Percentiles rank a stretch among this genome's conserved stretches.
Evolutionary conservation across 2,329 filamentous ascomycete genomes (phyloP).

Genomic region (Colletotrichum sp.): DNA sequence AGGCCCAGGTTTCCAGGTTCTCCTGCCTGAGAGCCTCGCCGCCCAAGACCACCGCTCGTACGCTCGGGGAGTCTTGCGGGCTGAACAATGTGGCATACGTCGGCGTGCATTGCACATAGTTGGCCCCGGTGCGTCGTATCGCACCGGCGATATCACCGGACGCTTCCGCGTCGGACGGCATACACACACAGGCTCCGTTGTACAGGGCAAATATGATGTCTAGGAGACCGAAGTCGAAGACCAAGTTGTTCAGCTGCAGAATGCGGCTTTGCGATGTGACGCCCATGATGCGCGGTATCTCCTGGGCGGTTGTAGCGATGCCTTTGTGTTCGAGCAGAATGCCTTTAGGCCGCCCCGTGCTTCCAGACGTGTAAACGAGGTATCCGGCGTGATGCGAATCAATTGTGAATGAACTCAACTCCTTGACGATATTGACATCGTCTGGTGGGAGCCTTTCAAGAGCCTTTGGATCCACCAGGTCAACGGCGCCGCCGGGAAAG

Average conservation of each 20-base stretch:
- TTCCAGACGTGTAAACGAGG: neutral
- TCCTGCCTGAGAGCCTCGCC: neutral
- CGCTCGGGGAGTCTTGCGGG: neutral
- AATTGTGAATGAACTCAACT: neutral
- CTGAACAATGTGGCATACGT: neutral
- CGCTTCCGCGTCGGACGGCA: neutral
- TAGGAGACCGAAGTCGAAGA: neutral
- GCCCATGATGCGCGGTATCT: neutral
- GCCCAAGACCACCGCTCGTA: accelerated
- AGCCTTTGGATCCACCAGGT: neutral
- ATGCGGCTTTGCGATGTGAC: neutral
- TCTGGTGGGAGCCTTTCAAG: accelerated
- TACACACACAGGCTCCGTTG: neutral
- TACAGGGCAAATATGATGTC: neutral
- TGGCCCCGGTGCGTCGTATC: neutral
- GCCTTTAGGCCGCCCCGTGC: neutral
- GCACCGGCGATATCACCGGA: neutral
- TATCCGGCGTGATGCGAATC: neutral
- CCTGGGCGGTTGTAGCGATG: neutral
- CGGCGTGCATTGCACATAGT: neutral
- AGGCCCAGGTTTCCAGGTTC: neutral
- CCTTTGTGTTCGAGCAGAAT: neutral
- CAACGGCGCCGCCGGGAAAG: neutral
- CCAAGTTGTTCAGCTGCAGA: neutral
- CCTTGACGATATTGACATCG: accelerated